Conservation (phyloP, 2,329 filamentous ascomycete genomes). For the Sclerotinia trifoliorum region DNA sequence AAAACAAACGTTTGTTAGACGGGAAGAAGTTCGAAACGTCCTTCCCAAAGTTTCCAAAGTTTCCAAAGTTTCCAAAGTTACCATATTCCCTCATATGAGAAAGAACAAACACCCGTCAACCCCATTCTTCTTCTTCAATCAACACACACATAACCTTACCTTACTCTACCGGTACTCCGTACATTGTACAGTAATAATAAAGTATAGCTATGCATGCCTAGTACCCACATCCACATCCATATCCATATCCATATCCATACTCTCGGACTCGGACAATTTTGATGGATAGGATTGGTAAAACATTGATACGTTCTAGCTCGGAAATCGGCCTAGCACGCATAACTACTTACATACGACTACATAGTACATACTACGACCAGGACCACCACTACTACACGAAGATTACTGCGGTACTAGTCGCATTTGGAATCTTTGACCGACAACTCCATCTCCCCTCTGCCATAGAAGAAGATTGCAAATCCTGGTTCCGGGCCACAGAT, state of each 20-base stretch:
- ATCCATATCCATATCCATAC: neutral
- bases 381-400: neutral
- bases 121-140: neutral
- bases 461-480: constrained; percentile 4
- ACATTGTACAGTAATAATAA: no score
- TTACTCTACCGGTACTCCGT: no score
- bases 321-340: neutral
- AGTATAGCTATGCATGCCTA: no score
- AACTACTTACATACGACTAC: neutral
- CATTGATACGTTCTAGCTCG: constrained; percentile 1
- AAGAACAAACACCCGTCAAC: neutral
- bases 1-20: neutral
- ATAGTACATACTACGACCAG: no score
- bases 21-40: constrained; percentile 2
- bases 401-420: neutral
- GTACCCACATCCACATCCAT: no score
- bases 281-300: neutral
- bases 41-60: neutral
- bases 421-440: constrained; percentile 7
- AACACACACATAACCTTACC: no score
- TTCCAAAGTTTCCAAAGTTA: neutral
- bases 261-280: constrained; percentile 2
- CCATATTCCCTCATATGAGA: neutral
- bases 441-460: neutral
- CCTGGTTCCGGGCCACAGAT: neutral